Percentiles rank a stretch among this genome's conserved stretches.
These are phyloP conservation scores for Colletotrichum spaethianum DNA, from an alignment of 2,329 filamentous ascomycete species.

Conservation along the genomic window DNA sequence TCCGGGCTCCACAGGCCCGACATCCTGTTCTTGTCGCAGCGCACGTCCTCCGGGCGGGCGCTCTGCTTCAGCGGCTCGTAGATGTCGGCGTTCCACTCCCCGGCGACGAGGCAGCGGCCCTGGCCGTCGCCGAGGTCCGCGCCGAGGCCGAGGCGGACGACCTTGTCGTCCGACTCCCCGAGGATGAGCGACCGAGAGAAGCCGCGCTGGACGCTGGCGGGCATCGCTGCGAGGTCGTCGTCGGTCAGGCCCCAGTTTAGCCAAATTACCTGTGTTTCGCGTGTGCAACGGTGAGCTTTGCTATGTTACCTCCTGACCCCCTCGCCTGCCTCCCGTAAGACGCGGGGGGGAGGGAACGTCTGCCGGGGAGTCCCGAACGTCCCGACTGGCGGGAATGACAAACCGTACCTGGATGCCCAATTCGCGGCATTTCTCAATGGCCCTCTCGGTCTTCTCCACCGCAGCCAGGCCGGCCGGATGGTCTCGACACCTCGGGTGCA, in stretches of 20 bases:
- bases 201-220: conserved; percentile 61
- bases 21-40: conserved; percentile 71
- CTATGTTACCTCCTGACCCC: not conserved
- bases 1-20: conserved; percentile 67
- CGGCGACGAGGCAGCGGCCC: conserved; percentile 64
- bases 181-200: conserved; percentile 60
- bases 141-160: conserved; percentile 56
- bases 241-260: conserved; percentile 71
- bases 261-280: conserved; percentile 58
- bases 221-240: conserved; percentile 64
- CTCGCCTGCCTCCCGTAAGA: not conserved
- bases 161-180: conserved; percentile 14
- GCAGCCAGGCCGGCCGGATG: conserved; percentile 59
- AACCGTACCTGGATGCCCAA: conserved; percentile 60
- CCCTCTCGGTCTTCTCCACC: conserved; percentile 54
- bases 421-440: conserved; percentile 62
- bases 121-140: conserved; percentile 59
- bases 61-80: conserved; percentile 60
- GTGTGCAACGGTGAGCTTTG: conserved; percentile 25
- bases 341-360: not conserved
- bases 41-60: conserved; percentile 57
- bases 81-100: conserved; percentile 70
- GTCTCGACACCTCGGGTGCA: conserved; percentile 52
- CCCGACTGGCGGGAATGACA: conserved; percentile 25
- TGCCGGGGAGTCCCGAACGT: not conserved